phyloP scores from a whole-genome alignment of 2,329 filamentous ascomycete genomes.

The Monosporascus cannonballus region DNA sequence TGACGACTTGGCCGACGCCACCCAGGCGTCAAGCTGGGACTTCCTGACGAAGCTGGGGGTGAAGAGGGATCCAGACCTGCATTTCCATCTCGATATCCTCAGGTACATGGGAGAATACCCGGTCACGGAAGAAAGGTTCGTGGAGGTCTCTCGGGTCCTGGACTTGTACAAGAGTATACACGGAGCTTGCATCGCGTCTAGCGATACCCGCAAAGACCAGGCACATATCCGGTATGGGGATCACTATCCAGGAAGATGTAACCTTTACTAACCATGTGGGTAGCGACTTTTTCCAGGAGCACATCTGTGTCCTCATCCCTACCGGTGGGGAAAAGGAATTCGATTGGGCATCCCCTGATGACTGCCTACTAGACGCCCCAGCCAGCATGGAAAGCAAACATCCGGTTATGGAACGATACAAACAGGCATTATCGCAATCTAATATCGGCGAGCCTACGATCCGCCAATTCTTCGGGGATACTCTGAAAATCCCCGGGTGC shows the following conservation, averaged over 20 bases:
- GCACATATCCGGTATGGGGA: not conserved
- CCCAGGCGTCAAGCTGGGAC: not conserved
- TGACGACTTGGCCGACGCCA: not conserved
- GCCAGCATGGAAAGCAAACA: not conserved
- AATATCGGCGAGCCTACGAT: not conserved
- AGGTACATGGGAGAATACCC: not conserved
- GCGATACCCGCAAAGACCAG: not conserved
- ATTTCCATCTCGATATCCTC: not conserved
- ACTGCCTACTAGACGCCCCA: not conserved
- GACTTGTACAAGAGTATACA: not conserved
- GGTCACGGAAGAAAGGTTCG: not conserved
- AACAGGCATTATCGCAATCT: not conserved
- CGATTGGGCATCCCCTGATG: not conserved
- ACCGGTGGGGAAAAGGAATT: not conserved
- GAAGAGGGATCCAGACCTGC: not conserved
- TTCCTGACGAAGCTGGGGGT: not conserved
- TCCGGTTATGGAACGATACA: not conserved
- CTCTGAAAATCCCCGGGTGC: not conserved
- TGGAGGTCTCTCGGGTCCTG: not conserved
- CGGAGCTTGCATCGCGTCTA: not conserved
- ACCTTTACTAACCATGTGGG: not conserved
- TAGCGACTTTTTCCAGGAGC: not conserved
- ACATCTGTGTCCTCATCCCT: not conserved
- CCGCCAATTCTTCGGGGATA: conserved; percentile 2
- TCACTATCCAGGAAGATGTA: too few species aligned